A percentile compares a stretch with the other conserved stretches of the same genome.
phyloP scores from a whole-genome alignment of 768 basidiomycete genomes.

The Heimioporus sp. region DNA sequence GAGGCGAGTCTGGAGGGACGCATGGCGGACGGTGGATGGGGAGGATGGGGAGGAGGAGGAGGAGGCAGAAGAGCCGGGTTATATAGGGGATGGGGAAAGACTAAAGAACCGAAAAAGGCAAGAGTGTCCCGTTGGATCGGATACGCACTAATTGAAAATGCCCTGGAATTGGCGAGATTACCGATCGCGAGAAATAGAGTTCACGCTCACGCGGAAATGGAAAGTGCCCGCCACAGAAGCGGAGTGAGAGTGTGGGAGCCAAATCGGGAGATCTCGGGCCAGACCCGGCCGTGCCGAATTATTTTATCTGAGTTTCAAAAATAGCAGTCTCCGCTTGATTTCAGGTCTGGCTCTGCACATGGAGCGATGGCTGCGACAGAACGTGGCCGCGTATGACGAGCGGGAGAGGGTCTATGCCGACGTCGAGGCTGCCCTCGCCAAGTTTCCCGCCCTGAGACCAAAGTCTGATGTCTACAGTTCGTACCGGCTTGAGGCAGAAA shows the following conservation, averaged over 20 bases:
- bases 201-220: slow-evolving; percentile 40
- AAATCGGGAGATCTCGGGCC: slow-evolving; percentile 24
- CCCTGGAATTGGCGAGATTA: slow-evolving; percentile 28
- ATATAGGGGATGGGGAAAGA: slow-evolving; percentile 35
- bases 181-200: slow-evolving; percentile 27
- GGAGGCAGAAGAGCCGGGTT: slow-evolving; percentile 17
- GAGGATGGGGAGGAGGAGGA: slow-evolving; percentile 2
- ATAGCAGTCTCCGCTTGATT: slow-evolving; percentile 10
- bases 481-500: slow-evolving; percentile 10
- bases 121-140: slow-evolving; percentile 23
- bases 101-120: slow-evolving; percentile 49
- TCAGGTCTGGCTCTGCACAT: slow-evolving; percentile 6
- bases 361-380: slow-evolving; percentile 64
- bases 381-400: slow-evolving; percentile 54
- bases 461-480: slow-evolving; percentile 81
- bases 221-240: slow-evolving; percentile 44
- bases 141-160: slow-evolving; percentile 31
- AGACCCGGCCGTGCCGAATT: slow-evolving; percentile 8
- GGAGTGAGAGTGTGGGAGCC: slow-evolving; percentile 38
- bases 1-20: slow-evolving; percentile 21
- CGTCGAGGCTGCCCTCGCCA: slow-evolving; percentile 55
- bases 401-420: slow-evolving; percentile 60
- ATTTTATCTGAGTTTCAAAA: neutral
- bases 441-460: slow-evolving; percentile 59
- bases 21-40: slow-evolving; percentile 16